Conservation (phyloP, 2,329 filamentous ascomycete genomes). For the Orbilia quercus region DNA sequence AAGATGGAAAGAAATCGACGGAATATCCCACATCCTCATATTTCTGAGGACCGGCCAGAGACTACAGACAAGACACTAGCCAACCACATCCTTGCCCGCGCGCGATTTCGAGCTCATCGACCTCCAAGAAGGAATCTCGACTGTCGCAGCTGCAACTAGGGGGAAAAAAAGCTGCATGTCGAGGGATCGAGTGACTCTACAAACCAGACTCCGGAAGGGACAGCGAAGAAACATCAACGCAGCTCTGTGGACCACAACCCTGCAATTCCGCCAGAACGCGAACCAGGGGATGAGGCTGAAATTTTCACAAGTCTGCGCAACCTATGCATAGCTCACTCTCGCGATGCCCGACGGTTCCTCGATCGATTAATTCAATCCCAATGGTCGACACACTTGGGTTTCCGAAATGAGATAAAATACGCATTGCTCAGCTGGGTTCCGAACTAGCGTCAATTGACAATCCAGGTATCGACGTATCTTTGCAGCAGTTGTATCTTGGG, state of each 20-base stretch:
- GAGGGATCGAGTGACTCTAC: conserved; percentile 5
- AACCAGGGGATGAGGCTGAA: conserved; percentile 27
- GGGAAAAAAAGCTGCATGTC: background rate
- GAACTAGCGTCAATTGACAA: background rate
- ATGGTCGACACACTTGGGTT: background rate
- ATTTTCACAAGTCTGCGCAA: conserved; percentile 11
- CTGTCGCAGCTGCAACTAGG: background rate
- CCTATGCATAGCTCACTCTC: conserved; percentile 29
- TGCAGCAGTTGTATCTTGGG: background rate
- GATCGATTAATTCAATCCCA: background rate
- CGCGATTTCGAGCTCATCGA: background rate
- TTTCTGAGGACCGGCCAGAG: conserved; percentile 19
- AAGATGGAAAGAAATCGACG: background rate
- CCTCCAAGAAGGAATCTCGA: too few species aligned
- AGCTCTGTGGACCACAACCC: conserved; percentile 5
- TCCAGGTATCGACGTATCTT: background rate
- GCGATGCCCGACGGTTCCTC: conserved; percentile 14
- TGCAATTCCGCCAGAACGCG: conserved; percentile 39
- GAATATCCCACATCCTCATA: conserved; percentile 22
- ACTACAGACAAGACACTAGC: too few species aligned
- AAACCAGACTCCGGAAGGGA: background rate
- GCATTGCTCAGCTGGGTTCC: conserved; percentile 1
- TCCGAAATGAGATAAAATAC: conserved; percentile 6
- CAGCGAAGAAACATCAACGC: conserved; percentile 23
- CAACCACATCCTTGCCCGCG: background rate